Evolutionary conservation across 2,329 filamentous ascomycete genomes (phyloP).

Genomic region (Magnaporthiopsis incrustans): DNA sequence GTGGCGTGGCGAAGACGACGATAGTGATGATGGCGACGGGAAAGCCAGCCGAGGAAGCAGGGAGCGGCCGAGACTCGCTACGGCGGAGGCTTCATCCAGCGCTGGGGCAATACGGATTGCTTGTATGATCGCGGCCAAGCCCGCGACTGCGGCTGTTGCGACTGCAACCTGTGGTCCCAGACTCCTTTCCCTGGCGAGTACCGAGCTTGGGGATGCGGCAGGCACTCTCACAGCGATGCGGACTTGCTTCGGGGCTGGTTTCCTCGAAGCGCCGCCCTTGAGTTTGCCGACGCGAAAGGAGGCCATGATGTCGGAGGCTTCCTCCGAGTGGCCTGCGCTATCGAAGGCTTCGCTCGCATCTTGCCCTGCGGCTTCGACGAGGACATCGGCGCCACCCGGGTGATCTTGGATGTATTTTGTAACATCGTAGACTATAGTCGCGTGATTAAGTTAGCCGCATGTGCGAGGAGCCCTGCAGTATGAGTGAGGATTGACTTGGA

Average conservation of each 20-base stretch:
- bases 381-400: slow-evolving; percentile 69
- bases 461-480: too few species aligned
- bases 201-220: background rate
- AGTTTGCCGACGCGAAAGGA: slow-evolving; percentile 29
- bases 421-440: slow-evolving; percentile 71
- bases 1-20: slow-evolving; percentile 5
- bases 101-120: background rate
- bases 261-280: slow-evolving; percentile 19
- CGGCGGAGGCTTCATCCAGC: background rate
- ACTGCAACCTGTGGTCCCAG: background rate
- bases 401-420: slow-evolving; percentile 86
- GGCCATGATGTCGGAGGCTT: slow-evolving; percentile 31
- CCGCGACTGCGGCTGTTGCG: background rate
- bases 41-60: slow-evolving; percentile 15
- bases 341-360: slow-evolving; percentile 63
- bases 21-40: too few species aligned
- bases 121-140: background rate
- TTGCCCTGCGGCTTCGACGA: slow-evolving; percentile 1
- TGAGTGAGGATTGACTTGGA: slow-evolving; percentile 19
- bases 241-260: slow-evolving; percentile 6
- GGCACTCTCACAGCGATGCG: slow-evolving; percentile 1
- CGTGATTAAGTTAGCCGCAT: background rate
- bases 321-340: slow-evolving; percentile 74
- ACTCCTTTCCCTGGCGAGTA: background rate
- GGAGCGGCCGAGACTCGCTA: slow-evolving; percentile 1